Percentiles rank a stretch among this genome's conserved stretches.
Evolutionary conservation across 1,139 yeast species (phyloP).

Genomic region (Protomyces macrosporus): DNA sequence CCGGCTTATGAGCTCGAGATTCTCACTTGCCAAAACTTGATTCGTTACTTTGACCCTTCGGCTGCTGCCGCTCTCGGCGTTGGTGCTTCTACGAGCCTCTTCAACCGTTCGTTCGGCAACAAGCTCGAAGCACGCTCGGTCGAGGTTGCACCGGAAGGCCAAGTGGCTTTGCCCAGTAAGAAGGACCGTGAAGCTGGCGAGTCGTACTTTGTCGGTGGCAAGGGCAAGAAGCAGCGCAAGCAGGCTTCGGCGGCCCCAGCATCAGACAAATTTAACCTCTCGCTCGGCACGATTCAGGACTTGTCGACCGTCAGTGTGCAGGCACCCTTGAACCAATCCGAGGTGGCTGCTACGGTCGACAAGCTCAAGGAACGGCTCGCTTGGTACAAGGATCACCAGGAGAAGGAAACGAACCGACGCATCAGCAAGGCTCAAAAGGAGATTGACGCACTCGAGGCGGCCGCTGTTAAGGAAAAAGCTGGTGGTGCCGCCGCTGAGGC

Average conservation of each 20-base stretch:
- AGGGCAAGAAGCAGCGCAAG: constrained; percentile 50
- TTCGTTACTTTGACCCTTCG: constrained; percentile 71
- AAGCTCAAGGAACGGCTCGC: constrained; percentile 69
- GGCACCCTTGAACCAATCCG: constrained; percentile 74
- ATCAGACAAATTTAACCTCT: constrained; percentile 59
- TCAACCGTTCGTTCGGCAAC: constrained; percentile 23
- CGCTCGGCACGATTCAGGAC: constrained; percentile 73
- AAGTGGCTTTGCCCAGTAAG: constrained; percentile 39
- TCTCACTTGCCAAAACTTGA: constrained; percentile 63
- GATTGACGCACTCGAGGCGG: constrained; percentile 31
- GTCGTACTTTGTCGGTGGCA: constrained; percentile 50
- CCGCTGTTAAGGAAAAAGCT: background rate
- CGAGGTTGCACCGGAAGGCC: constrained; percentile 38
- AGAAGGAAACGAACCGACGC: constrained; percentile 61
- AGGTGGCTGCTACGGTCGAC: constrained; percentile 60
- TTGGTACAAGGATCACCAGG: constrained; percentile 68
- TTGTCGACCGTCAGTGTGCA: constrained; percentile 71
- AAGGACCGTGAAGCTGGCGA: constrained; percentile 58
- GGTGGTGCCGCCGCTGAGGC: constrained; percentile 1
- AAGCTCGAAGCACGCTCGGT: constrained; percentile 36
- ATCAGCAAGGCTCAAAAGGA: constrained; percentile 34
- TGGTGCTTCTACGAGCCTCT: constrained; percentile 27
- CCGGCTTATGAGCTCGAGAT: constrained; percentile 84
- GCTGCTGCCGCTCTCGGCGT: constrained; percentile 49
- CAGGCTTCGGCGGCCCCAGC: constrained; percentile 31